These are phyloP conservation scores for Dryas integrifolia DNA, from an alignment of 331 rosid species.

Conservation along the genomic window DNA sequence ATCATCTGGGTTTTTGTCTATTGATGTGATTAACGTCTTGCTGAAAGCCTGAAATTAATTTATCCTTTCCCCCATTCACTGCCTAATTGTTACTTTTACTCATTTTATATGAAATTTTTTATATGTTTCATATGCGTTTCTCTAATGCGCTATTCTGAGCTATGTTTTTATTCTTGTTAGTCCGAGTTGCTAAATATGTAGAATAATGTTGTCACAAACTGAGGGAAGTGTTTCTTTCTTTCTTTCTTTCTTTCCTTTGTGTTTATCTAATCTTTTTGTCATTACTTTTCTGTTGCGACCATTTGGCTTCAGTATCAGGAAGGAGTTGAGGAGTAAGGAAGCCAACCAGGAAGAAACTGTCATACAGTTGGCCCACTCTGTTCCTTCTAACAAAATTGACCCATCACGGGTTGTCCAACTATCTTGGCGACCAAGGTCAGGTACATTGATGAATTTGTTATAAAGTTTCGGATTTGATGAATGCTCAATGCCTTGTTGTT, in stretches of 20 bases:
- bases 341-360: constrained; percentile 16
- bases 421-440: constrained; percentile 98
- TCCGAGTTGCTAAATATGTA: background rate
- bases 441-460: constrained; percentile 40
- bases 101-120: background rate
- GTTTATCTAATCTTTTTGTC: background rate
- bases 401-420: constrained; percentile 73
- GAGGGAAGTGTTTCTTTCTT: background rate
- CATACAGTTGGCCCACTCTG: constrained; percentile 16
- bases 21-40: no score
- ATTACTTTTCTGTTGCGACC: constrained; percentile 12
- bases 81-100: background rate
- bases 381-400: constrained; percentile 42
- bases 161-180: background rate
- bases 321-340: constrained; percentile 34
- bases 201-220: background rate
- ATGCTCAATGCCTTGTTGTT: background rate
- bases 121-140: background rate
- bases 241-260: background rate
- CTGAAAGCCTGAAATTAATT: background rate
- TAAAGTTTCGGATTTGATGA: background rate
- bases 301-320: constrained; percentile 45
- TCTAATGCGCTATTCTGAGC: background rate
- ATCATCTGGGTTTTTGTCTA: no score
- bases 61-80: background rate